phyloP scores from a whole-genome alignment of 2,329 filamentous ascomycete genomes.

The Nigrospora sphaerica region DNA sequence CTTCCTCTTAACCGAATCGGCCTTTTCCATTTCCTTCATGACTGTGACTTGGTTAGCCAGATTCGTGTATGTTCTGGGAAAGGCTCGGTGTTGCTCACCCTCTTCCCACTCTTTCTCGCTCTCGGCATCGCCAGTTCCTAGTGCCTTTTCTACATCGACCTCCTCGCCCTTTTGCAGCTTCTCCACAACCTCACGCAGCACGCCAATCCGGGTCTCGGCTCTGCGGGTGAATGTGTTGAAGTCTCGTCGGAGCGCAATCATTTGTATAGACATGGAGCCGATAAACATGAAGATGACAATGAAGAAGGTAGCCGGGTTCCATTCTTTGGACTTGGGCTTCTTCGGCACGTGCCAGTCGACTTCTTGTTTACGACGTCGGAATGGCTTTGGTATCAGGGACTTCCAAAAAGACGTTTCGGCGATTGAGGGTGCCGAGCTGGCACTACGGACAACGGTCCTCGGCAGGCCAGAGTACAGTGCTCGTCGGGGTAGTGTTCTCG shows the following conservation, averaged over 20 bases:
- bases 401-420: slow-evolving; percentile 60
- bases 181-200: slow-evolving; percentile 69
- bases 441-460: slow-evolving; percentile 7
- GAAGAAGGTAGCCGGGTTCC: slow-evolving; percentile 79
- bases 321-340: slow-evolving; percentile 49
- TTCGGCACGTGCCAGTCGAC: slow-evolving; percentile 20
- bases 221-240: slow-evolving; percentile 65
- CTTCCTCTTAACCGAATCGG: slow-evolving; percentile 34
- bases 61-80: too few species aligned
- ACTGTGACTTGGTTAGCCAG: slow-evolving; percentile 32
- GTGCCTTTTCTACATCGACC: slow-evolving; percentile 74
- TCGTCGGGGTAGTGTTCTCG: too few species aligned
- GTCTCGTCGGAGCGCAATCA: slow-evolving; percentile 74
- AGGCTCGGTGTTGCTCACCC: slow-evolving; percentile 28
- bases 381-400: slow-evolving; percentile 60
- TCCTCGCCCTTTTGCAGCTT: slow-evolving; percentile 64
- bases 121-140: slow-evolving; percentile 71
- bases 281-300: slow-evolving; percentile 80
- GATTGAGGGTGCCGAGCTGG: slow-evolving; percentile 41
- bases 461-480: too few species aligned
- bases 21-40: slow-evolving; percentile 58
- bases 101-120: slow-evolving; percentile 86
- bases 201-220: slow-evolving; percentile 70
- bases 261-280: slow-evolving; percentile 91
- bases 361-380: slow-evolving; percentile 37